These are phyloP conservation scores for Russula griseocarnosa DNA, from an alignment of 768 basidiomycete species.

Conservation along the genomic window DNA sequence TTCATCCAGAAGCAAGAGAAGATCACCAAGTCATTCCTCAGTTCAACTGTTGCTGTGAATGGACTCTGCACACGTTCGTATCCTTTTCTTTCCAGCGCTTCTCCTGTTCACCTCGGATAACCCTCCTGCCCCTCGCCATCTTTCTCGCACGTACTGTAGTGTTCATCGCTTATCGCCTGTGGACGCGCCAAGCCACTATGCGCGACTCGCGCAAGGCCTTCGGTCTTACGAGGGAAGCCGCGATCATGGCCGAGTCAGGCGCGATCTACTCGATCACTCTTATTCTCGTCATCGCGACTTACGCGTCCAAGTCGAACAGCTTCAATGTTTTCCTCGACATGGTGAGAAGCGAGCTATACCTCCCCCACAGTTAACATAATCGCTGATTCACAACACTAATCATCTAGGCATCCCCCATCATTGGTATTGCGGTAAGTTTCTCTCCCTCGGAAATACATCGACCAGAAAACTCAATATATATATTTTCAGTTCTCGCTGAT, in stretches of 20 bases:
- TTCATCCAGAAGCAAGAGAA: constrained; percentile 28
- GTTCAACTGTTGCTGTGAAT: constrained; percentile 31
- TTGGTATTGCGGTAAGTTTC: constrained; percentile 22
- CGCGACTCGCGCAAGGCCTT: constrained; percentile 23
- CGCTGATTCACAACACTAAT: background rate
- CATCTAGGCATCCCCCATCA: constrained; percentile 21
- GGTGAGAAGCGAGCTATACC: constrained; percentile 5
- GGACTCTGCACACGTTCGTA: constrained; percentile 33
- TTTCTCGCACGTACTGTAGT: constrained; percentile 11
- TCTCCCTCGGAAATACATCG: background rate
- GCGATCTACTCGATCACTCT: constrained; percentile 21
- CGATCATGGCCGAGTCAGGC: constrained; percentile 25
- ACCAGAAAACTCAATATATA: background rate
- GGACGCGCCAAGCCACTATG: constrained; percentile 29
- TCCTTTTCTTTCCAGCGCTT: background rate
- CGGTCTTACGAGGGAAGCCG: constrained; percentile 13
- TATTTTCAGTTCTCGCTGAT: constrained; percentile 19
- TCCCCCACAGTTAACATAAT: too few species aligned
- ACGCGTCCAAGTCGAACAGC: constrained; percentile 12
- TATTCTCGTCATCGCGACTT: constrained; percentile 22
- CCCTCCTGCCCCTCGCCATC: background rate
- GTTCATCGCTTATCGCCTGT: constrained; percentile 32
- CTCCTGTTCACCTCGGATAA: background rate
- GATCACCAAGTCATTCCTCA: constrained; percentile 32
- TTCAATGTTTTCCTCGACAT: constrained; percentile 28